These are phyloP conservation scores for Boletus sp. DNA, from an alignment of 1,284 basidiomycete species.

Conservation along the genomic window DNA sequence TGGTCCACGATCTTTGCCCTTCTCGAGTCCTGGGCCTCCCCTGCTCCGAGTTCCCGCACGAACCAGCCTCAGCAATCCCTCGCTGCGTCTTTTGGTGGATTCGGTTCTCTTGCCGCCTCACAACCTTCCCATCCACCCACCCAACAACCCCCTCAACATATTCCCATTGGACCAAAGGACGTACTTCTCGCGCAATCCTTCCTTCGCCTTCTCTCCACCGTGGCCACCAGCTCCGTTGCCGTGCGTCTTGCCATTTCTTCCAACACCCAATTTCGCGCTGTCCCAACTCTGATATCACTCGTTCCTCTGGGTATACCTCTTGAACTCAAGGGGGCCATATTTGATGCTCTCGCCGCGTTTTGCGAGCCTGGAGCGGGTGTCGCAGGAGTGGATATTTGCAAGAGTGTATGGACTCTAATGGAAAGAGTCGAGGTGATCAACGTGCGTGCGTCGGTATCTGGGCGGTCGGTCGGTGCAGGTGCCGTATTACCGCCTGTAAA, in stretches of 20 bases:
- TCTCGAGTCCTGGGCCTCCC: conserved; percentile 49
- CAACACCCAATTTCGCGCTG: conserved; percentile 75
- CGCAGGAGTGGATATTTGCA: conserved; percentile 75
- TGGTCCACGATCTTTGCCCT: conserved; percentile 53
- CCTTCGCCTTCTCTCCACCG: conserved; percentile 75
- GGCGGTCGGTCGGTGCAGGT: conserved; percentile 32
- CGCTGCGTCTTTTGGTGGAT: conserved; percentile 29
- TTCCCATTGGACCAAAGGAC: conserved; percentile 68
- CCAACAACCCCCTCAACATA: conserved; percentile 39
- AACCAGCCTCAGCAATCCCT: conserved; percentile 28
- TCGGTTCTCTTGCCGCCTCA: conserved; percentile 24
- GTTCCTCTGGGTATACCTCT: conserved; percentile 79
- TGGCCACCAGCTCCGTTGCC: conserved; percentile 73
- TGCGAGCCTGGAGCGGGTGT: conserved; percentile 71
- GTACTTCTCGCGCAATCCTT: conserved; percentile 78
- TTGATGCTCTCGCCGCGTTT: conserved; percentile 84
- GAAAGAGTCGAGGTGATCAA: conserved; percentile 85
- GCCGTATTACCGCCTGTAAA: conserved; percentile 50
- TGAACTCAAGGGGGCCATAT: conserved; percentile 88
- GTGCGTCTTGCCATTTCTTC: conserved; percentile 78
- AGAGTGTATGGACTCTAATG: conserved; percentile 77
- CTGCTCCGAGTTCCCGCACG: conserved; percentile 26
- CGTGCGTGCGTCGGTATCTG: conserved; percentile 44
- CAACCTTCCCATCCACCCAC: conserved; percentile 16
- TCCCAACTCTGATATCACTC: conserved; percentile 75